Evolutionary conservation across 257 asterid species (phyloP).

Genomic region (Thymus quinquecostatus): DNA sequence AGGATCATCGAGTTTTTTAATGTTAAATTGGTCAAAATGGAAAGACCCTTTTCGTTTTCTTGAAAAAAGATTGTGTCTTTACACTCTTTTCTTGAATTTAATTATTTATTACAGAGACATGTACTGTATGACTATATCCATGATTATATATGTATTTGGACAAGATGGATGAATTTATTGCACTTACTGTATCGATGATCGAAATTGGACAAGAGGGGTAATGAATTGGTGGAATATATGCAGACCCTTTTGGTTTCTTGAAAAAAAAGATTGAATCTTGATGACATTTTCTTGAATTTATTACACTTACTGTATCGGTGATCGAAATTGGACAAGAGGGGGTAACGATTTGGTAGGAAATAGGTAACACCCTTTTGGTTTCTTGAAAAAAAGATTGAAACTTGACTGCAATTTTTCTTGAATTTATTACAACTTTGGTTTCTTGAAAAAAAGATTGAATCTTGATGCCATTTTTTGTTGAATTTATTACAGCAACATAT

Average conservation of each 20-base stretch:
- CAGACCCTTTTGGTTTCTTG: not conserved
- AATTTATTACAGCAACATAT: conserved; percentile 67
- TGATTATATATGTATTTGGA: too few species aligned
- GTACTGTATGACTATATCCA: too few species aligned
- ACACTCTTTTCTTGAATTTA: not conserved
- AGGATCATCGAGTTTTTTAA: not conserved
- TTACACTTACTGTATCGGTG: too few species aligned
- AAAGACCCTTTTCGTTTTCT: not conserved
- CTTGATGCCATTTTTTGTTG: not conserved
- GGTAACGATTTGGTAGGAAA: too few species aligned
- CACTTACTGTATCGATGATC: too few species aligned
- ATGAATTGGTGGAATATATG: too few species aligned
- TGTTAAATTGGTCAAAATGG: too few species aligned
- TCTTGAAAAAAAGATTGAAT: not conserved
- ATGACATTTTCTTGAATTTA: not conserved
- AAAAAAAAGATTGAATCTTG: not conserved
- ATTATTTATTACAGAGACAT: not conserved
- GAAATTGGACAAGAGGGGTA: too few species aligned
- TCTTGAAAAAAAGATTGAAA: not conserved
- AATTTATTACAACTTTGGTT: too few species aligned
- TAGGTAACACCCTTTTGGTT: not conserved
- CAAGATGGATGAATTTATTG: too few species aligned
- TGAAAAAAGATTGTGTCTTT: not conserved
- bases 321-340: too few species aligned
- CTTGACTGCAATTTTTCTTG: not conserved